phyloP scores from a whole-genome alignment of 2,329 filamentous ascomycete genomes.

The Colletotrichum tamarilloi region DNA sequence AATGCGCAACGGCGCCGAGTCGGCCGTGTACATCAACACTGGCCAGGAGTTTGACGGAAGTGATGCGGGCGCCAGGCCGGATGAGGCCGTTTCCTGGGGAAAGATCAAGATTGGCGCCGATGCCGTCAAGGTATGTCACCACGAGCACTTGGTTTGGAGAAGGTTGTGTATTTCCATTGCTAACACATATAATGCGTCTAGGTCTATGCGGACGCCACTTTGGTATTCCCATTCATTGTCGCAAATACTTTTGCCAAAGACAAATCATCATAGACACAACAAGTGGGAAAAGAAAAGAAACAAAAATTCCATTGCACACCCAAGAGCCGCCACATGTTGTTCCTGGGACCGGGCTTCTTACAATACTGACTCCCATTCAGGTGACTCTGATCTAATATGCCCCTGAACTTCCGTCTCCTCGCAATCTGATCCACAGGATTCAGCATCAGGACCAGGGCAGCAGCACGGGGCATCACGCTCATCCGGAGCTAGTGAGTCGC shows the following conservation, averaged over 20 bases:
- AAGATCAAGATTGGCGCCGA: conserved; percentile 94
- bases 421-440: background rate
- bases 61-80: conserved; percentile 92
- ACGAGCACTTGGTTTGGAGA: background rate
- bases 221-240: conserved; percentile 74
- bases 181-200: conserved; percentile 39
- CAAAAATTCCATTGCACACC: background rate
- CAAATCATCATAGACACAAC: conserved; percentile 30
- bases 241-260: conserved; percentile 75
- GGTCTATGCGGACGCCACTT: conserved; percentile 74
- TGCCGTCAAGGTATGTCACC: conserved; percentile 80
- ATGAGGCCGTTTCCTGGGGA: conserved; percentile 98
- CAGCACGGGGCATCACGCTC: background rate
- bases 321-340: background rate
- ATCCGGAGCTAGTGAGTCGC: too few relatives aligned
- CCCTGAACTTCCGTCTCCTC: background rate
- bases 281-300: conserved; percentile 3
- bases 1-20: conserved; percentile 98
- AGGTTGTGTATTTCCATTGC: background rate
- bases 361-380: background rate
- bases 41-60: conserved; percentile 98
- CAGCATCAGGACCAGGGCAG: background rate
- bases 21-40: conserved; percentile 97
- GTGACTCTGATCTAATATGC: background rate
- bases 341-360: background rate